These are phyloP conservation scores for Clausena lansium DNA, from an alignment of 345 rosid species.

Conservation along the genomic window DNA sequence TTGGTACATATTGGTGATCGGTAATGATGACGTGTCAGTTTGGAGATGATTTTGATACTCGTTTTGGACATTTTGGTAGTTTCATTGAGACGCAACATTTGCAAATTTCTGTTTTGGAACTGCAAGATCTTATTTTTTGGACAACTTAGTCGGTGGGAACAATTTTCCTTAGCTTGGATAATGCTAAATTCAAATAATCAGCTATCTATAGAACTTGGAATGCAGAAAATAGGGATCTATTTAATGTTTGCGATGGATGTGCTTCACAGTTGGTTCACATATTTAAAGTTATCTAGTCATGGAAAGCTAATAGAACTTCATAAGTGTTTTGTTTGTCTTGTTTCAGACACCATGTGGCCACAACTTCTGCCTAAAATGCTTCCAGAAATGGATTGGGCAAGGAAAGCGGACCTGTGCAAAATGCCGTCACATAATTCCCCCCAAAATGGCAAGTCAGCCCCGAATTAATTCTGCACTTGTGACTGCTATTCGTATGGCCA, in stretches of 20 bases:
- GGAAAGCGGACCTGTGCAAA: conserved; percentile 50
- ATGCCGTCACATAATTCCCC: conserved; percentile 51
- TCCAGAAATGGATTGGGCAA: conserved; percentile 55
- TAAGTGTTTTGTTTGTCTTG: conserved; percentile 8
- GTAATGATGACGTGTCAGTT: background rate
- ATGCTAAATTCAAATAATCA: background rate
- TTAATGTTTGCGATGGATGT: background rate
- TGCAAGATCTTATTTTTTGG: background rate
- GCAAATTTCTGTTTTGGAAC: background rate
- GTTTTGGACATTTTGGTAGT: background rate
- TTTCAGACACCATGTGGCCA: conserved; percentile 83
- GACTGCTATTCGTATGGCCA: conserved; percentile 59
- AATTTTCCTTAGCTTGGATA: background rate
- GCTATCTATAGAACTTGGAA: background rate
- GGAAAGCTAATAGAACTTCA: background rate
- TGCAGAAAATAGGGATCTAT: background rate
- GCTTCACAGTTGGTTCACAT: background rate
- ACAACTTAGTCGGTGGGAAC: background rate
- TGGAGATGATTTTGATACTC: background rate
- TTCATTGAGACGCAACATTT: background rate
- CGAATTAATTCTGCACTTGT: conserved; percentile 64
- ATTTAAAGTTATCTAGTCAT: background rate
- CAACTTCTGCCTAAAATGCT: conserved; percentile 73
- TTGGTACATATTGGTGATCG: background rate
- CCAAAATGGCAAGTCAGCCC: conserved; percentile 44